Percentiles rank a stretch among this genome's conserved stretches.
These are phyloP conservation scores for Chionographis japonica DNA, from an alignment of 106 monocot species.

Conservation along the genomic window DNA sequence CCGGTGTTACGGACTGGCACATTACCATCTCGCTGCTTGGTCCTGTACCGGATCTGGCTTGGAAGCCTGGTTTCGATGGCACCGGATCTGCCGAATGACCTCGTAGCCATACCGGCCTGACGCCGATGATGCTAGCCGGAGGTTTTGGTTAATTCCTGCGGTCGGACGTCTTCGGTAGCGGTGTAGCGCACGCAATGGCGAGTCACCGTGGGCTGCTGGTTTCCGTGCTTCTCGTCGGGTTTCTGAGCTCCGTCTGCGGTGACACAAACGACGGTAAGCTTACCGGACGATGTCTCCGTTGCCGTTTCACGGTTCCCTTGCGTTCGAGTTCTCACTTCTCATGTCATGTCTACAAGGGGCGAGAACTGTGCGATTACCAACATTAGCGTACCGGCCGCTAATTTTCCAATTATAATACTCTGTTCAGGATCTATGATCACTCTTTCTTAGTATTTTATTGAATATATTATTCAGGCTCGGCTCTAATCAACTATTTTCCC, in stretches of 20 bases:
- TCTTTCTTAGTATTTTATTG: constrained; percentile 20
- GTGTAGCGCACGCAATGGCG: constrained; percentile 9
- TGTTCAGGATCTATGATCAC: constrained; percentile 6
- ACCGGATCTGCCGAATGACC: no score
- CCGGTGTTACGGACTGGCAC: no score
- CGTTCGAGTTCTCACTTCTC: no score
- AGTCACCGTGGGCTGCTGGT: no score
- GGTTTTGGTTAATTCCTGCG: background rate
- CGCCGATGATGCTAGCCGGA: background rate
- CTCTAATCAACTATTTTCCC: no score
- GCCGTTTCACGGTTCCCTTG: background rate
- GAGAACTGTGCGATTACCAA: no score
- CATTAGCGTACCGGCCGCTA: background rate
- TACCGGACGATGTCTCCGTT: background rate
- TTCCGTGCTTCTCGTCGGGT: background rate
- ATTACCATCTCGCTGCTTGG: no score
- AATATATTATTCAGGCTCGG: no score
- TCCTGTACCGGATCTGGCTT: no score
- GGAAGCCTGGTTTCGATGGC: no score
- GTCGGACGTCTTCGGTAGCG: background rate
- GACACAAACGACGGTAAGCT: constrained; percentile 25
- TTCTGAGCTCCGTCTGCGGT: background rate
- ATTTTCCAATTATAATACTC: constrained; percentile 18
- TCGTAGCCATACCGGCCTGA: no score
- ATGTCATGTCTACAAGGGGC: no score